phyloP scores from a whole-genome alignment of 805 yeast genomes.

The Starmerella riodocensis region DNA sequence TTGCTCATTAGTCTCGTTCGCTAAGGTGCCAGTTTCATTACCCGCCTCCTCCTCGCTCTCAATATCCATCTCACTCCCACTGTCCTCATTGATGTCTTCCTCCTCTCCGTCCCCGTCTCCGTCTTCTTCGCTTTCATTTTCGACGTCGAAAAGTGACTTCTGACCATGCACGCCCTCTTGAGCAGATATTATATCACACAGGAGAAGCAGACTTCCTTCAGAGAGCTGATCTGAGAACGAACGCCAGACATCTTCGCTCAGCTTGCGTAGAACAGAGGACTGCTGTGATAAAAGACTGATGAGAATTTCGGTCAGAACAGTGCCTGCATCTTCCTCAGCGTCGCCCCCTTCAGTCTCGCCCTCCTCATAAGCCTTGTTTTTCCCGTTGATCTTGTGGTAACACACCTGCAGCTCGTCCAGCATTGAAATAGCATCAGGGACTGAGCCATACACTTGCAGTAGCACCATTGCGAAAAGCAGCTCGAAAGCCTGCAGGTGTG shows the following conservation, averaged over 20 bases:
- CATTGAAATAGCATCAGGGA: conserved; percentile 58
- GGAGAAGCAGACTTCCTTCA: conserved; percentile 34
- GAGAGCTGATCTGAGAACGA: conserved; percentile 39
- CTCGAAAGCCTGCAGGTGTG: conserved; percentile 54
- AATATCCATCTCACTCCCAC: conserved; percentile 25
- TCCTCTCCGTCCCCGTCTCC: conserved; percentile 32
- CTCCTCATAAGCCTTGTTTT: conserved; percentile 24
- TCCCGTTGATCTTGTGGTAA: conserved; percentile 35
- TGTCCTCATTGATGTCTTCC: conserved; percentile 30
- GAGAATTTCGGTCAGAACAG: conserved; percentile 46
- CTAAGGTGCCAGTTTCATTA: conserved; percentile 19
- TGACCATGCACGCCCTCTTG: conserved; percentile 78
- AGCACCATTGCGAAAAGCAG: conserved; percentile 62
- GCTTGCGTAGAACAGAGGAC: conserved; percentile 43
- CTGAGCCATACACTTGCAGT: conserved; percentile 61
- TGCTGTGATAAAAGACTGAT: conserved; percentile 45
- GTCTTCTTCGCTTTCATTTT: conserved; percentile 32
- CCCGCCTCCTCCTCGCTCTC: conserved; percentile 20
- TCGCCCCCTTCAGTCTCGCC: conserved; percentile 28
- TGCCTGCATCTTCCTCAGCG: conserved; percentile 33
- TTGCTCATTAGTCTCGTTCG: conserved; percentile 6
- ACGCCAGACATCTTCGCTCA: conserved; percentile 46
- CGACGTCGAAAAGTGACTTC: conserved; percentile 56
- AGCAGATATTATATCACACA: conserved; percentile 45
- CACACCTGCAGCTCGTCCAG: conserved; percentile 59